Conservation (phyloP, 169 alveolate species). For the Eimeria tenella region DNA sequence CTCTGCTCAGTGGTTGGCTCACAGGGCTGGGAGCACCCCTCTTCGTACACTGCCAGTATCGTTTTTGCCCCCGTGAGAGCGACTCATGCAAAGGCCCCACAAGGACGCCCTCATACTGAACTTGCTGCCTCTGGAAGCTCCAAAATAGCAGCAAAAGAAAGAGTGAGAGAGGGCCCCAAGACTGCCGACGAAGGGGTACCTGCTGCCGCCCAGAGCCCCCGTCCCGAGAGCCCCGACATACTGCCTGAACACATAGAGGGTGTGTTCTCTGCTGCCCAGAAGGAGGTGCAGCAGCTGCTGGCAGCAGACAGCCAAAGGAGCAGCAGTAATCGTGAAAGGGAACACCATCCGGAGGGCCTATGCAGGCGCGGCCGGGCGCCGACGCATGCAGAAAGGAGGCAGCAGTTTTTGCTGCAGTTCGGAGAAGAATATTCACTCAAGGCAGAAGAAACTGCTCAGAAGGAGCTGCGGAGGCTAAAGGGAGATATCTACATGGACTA, state of each 20-base stretch:
- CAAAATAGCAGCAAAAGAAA: background rate
- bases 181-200: background rate
- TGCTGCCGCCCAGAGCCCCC: too few relatives aligned
- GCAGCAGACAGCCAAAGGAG: background rate
- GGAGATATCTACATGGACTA: constrained; percentile 81
- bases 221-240: background rate
- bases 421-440: constrained; percentile 62
- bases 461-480: constrained; percentile 72
- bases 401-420: background rate
- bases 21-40: background rate
- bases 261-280: background rate
- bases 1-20: background rate
- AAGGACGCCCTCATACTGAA: too few relatives aligned
- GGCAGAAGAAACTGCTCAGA: constrained; percentile 67
- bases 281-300: background rate
- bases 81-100: too few relatives aligned
- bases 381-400: constrained; percentile 16
- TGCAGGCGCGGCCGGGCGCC: constrained; percentile 33
- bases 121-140: too few relatives aligned
- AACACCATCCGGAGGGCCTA: background rate
- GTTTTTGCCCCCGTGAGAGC: background rate
- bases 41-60: constrained; percentile 34
- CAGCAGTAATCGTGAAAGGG: background rate
- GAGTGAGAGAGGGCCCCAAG: background rate
- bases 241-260: background rate